phyloP scores from a whole-genome alignment of 2,329 filamentous ascomycete species.

The Cladophialophora psammophila region DNA sequence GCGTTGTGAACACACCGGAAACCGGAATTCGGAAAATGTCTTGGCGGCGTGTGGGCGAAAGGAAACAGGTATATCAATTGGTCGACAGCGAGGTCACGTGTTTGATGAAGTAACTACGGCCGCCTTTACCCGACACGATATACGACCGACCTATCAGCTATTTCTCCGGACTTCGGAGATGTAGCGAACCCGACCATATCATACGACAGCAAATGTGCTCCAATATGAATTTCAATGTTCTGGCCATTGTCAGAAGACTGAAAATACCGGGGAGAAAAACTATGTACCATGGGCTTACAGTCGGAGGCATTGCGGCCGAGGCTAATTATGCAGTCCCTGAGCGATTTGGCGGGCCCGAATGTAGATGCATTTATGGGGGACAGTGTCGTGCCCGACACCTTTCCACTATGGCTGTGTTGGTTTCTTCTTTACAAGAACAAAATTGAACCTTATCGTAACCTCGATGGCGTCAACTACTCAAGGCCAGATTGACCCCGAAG shows the following conservation, averaged over 20 bases:
- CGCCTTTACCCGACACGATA: neutral
- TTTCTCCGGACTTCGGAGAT: neutral
- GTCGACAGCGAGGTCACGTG: neutral
- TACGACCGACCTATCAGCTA: neutral
- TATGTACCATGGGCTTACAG: neutral
- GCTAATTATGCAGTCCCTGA: neutral
- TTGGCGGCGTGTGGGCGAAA: neutral
- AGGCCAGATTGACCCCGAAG: neutral
- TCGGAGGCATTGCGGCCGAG: neutral
- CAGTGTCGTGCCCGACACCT: neutral
- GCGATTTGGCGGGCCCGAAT: neutral
- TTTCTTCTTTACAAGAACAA: neutral
- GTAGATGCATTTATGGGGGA: neutral
- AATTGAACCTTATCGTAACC: neutral
- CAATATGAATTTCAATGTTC: neutral
- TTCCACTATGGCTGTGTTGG: neutral
- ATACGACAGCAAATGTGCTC: neutral
- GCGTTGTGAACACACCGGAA: neutral
- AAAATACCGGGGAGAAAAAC: neutral
- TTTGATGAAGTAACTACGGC: neutral
- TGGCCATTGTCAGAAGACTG: slow-evolving; percentile 6
- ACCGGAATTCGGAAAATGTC: neutral
- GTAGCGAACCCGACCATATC: neutral
- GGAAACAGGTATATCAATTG: neutral
- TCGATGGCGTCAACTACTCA: neutral